Conservation (phyloP, 106 monocot species). For the Posidonia australis region DNA sequence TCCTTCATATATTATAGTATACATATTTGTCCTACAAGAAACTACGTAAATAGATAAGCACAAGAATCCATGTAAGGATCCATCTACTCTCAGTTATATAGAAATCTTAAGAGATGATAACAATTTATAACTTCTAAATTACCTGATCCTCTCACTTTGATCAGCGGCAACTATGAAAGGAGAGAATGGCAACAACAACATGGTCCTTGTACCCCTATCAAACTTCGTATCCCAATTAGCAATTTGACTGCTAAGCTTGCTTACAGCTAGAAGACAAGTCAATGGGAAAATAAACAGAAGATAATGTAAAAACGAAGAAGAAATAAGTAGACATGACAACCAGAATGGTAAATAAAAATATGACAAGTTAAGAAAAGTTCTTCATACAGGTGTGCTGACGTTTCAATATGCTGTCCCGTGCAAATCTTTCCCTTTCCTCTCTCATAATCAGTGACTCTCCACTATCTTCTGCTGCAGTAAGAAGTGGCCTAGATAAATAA, state of each 20-base stretch:
- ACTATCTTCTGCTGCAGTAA: constrained; percentile 71
- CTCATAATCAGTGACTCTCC: constrained; percentile 55
- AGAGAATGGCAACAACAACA: constrained; percentile 66
- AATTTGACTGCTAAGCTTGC: constrained; percentile 72
- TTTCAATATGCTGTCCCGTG: constrained; percentile 66
- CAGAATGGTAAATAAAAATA: background rate
- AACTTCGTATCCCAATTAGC: constrained; percentile 92
- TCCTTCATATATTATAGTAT: no score
- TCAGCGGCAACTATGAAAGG: constrained; percentile 94
- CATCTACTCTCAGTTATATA: no score
- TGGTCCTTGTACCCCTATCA: constrained; percentile 69
- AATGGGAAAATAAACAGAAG: constrained; percentile 7
- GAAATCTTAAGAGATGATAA: background rate
- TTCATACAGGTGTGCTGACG: constrained; percentile 84
- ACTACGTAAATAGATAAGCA: no score
- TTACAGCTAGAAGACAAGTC: constrained; percentile 40
- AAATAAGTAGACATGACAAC: background rate
- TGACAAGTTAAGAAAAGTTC: background rate
- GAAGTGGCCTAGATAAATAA: constrained; percentile 91
- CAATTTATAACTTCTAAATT: constrained; percentile 1
- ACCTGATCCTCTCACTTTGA: constrained; percentile 92
- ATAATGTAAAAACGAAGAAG: background rate
- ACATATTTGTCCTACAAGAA: no score
- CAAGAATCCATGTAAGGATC: no score
- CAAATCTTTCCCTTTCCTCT: constrained; percentile 64